Evolutionary conservation across 139 green algal genomes (phyloP), one percentile per base, ranked within the genome.

Genomic region (Mesostigma viride): DNA sequence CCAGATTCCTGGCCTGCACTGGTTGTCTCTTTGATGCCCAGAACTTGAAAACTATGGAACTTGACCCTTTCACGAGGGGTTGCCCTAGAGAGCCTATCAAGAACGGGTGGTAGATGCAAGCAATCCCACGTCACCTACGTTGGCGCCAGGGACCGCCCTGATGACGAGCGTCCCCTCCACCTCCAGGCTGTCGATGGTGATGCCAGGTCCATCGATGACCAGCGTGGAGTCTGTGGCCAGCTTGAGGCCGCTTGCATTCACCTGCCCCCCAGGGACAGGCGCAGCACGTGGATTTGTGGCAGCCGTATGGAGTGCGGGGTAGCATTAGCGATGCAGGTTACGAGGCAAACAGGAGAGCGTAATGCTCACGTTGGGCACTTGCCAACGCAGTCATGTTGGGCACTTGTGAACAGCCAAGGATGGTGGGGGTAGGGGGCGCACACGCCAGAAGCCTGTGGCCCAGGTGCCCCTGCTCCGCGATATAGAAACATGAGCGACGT

Each of bases 141-240:
- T 71, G 0, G 77, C 83, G 0, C 82, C 84, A 0, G 65, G 59
- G 2, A 64, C 67, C 5, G 76, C 81, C 3, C 81, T 72, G 6
- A 97, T 69, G 24, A 91, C 71, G 58, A 96, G 63, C 0, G 90
- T 79, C 0, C 92, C 91, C 0, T 86, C 68, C n/a, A 96, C 45
- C 1, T 88, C 35, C 44, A 91, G 64, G 30, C 53, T 64, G 3
- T 81, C 33, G 17, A 84, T 17, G 0, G 8, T 20, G 24, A 92
- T 84, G 31, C 83, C 70, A 3, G 63, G 59, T 1, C 85, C 88
- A 5, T 89, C 69, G 3, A 98, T 74, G 3, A 95, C 74, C 46
- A 96, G 75, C 31, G 73, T 47, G 0, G 83, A 73, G 40, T 68
- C 61, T 22, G 35, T 40, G 1, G 58, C 56, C 30, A 94, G 70